These are phyloP conservation scores for Beverwykella pulmonaria DNA, from an alignment of 495 filamentous ascomycete species.

Conservation along the genomic window DNA sequence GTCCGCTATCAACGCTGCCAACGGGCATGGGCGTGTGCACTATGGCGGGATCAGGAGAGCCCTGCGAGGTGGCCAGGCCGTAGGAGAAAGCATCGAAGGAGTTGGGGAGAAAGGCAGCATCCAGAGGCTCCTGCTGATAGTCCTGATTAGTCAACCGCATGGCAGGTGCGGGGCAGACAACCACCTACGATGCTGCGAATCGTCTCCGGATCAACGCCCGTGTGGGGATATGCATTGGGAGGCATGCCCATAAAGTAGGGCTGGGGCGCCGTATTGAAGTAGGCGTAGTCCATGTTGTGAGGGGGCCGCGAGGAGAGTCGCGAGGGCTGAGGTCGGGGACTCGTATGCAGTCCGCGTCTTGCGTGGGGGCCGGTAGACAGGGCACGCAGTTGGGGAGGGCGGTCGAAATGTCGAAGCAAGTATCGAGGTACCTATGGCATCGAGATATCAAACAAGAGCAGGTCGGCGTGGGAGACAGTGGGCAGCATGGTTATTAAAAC, in stretches of 20 bases:
- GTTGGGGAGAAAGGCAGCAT: slow-evolving; percentile 31
- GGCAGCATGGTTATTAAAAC: slow-evolving; percentile 2
- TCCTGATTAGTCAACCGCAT: slow-evolving; percentile 28
- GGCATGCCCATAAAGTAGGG: slow-evolving; percentile 56
- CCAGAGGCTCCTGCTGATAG: slow-evolving; percentile 33
- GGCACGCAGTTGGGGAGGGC: neutral
- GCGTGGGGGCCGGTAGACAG: neutral
- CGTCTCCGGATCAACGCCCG: slow-evolving; percentile 50
- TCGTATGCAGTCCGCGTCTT: neutral
- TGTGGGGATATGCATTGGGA: slow-evolving; percentile 57
- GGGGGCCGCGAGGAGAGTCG: neutral
- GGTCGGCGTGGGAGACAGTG: slow-evolving; percentile 9
- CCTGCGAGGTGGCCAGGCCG: slow-evolving; percentile 27
- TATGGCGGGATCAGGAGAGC: slow-evolving; percentile 31
- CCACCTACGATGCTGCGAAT: slow-evolving; percentile 37
- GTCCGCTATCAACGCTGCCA: slow-evolving; percentile 37
- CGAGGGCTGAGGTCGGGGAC: neutral
- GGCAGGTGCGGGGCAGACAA: slow-evolving; percentile 11
- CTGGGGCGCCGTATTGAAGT: slow-evolving; percentile 52
- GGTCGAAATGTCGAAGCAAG: neutral
- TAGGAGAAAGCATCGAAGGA: slow-evolving; percentile 35
- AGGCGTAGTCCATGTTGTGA: slow-evolving; percentile 36
- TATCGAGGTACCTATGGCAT: neutral
- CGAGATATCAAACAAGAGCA: neutral
- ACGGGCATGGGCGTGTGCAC: slow-evolving; percentile 35